Conservation (phyloP, 2,329 filamentous ascomycete genomes). For the Ramularia collo-cygni region DNA sequence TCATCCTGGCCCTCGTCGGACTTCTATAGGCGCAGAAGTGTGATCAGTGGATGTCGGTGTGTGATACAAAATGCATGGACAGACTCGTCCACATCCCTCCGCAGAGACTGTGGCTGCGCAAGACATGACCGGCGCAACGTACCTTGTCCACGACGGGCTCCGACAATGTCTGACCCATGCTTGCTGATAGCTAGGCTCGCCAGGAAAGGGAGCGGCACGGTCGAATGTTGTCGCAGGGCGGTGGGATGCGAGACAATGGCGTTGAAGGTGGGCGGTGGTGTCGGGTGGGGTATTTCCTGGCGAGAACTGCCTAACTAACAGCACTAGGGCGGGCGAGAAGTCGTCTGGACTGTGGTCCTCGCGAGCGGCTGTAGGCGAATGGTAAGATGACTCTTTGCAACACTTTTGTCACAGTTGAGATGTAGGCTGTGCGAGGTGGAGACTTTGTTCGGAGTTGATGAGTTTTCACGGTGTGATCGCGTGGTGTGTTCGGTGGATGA, state of each 20-base stretch:
- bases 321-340: too few species aligned
- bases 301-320: too few species aligned
- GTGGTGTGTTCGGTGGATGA: not conserved
- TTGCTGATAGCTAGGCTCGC: slow-evolving; percentile 20
- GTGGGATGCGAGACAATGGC: not conserved
- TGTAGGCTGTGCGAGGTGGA: not conserved
- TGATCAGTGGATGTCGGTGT: not conserved
- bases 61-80: not conserved
- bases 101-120: not conserved
- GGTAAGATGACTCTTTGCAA: not conserved
- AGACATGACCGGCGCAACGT: slow-evolving; percentile 34
- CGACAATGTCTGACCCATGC: slow-evolving; percentile 98
- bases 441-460: not conserved
- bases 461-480: not conserved
- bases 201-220: not conserved
- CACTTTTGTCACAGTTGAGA: not conserved
- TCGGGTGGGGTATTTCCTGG: not conserved
- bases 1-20: slow-evolving; percentile 91
- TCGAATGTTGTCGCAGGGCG: not conserved
- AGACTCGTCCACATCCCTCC: not conserved
- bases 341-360: too few species aligned
- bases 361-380: not conserved
- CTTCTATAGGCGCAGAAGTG: slow-evolving; percentile 47
- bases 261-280: not conserved
- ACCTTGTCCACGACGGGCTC: slow-evolving; percentile 99